Base-by-base conservation (phyloP, 257 asterid genomes). In the Nyctanthes arbortristis region DNA sequence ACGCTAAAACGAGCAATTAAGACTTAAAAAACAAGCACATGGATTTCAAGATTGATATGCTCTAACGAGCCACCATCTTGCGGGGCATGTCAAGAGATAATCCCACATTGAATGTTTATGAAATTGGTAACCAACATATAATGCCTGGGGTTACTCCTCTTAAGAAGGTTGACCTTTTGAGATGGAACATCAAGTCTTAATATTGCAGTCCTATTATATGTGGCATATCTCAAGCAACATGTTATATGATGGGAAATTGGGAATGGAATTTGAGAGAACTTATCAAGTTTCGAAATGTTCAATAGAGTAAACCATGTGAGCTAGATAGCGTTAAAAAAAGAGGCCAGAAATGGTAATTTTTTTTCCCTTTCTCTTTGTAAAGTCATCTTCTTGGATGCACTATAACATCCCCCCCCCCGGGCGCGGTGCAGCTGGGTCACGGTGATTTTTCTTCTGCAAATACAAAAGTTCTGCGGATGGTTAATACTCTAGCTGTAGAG, bases 401-500 rank as follows among this genome's bases (percentile, higher is more conserved):
- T 25, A 43, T 47, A n/a, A n/a, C n/a, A n/a, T n/a, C n/a, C n/a
- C n/a, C n/a, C n/a, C n/a, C n/a, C n/a, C n/a, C n/a, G n/a, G n/a
- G n/a, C n/a, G n/a, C n/a, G n/a, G 67, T 87, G 79, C 85, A 94
- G 97, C 78, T 94, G 74, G 99, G 99, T 33, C 99, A 88, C 77
- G 99, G 97, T 27, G 97, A 91, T 75, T 94, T 84, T 86, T 89
- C 99, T 70, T 80, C 97, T 58, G 85, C 97, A 77, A 91, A 77
- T 73, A 91, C 99, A 52, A 94, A 94, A 84, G 97, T 94, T 77
- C 76, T 94, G 65, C 93, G 96, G 73, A 91, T 94, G 99, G 96
- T 91, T 67, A 89, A 88, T 80, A 94, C 97, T 78, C 85, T 94
- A 61, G 89, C 89, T 31, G 96, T 84, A 31, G 99, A 94, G 55